A percentile compares a stretch with the other conserved stretches of the same genome.
Conservation (phyloP, 2,329 filamentous ascomycete genomes). For the Apiospora marii region DNA sequence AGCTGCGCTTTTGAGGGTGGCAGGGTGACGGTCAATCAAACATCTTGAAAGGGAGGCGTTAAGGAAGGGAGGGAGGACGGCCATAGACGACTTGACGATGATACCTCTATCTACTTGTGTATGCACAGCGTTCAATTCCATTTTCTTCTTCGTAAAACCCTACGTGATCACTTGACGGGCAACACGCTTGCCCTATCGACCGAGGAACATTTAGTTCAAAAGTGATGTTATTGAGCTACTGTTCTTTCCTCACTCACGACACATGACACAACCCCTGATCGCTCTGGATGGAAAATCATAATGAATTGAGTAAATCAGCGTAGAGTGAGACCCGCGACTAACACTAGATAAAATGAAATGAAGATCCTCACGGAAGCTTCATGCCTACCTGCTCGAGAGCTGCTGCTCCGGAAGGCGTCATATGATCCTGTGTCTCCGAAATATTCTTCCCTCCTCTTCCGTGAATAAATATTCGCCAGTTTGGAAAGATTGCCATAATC, state of each 20-base stretch:
- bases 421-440: neutral
- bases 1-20: constrained; percentile 74
- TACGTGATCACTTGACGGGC: no score
- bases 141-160: no score
- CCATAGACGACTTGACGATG: constrained; percentile 5
- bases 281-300: no score
- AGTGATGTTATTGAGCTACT: no score
- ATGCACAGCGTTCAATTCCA: constrained; percentile 8
- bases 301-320: neutral
- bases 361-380: neutral
- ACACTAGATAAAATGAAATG: neutral
- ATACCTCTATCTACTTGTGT: neutral
- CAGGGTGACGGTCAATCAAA: neutral
- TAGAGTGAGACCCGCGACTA: neutral
- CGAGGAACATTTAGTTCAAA: no score
- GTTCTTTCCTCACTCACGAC: neutral
- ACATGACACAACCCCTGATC: no score
- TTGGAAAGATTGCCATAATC: neutral
- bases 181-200: neutral
- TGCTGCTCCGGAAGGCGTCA: neutral
- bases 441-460: neutral
- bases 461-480: neutral
- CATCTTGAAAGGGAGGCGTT: neutral
- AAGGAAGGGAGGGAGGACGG: neutral
- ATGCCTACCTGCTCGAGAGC: neutral